Conservation (phyloP, 305 asterid species). For the Vinca major region DNA sequence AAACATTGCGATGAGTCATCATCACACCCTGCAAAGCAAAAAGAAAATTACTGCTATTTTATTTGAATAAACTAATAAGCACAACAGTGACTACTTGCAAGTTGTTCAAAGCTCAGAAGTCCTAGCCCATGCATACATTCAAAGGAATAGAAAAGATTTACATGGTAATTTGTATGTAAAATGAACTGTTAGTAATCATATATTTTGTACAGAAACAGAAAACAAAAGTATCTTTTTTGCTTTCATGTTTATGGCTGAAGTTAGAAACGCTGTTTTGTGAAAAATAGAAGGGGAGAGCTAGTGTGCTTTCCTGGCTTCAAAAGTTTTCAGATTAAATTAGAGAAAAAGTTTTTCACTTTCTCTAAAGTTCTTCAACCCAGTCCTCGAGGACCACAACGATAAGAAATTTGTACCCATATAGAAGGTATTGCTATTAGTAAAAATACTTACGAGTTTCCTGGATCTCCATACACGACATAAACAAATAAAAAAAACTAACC, state of each 20-base stretch:
- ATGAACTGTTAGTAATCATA: background rate
- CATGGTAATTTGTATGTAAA: background rate
- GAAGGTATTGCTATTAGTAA: background rate
- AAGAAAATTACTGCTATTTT: constrained; percentile 2
- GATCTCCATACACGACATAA: background rate
- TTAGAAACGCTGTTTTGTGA: background rate
- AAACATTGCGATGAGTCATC: constrained; percentile 92
- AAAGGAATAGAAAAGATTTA: background rate
- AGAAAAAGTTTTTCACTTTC: background rate
- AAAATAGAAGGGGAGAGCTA: background rate
- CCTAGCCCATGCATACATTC: background rate
- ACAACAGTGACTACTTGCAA: background rate
- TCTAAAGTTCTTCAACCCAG: constrained; percentile 3
- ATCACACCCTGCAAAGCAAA: constrained; percentile 69
- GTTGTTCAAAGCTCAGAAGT: background rate
- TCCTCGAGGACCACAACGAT: background rate
- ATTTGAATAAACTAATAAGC: background rate
- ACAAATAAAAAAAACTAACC: constrained; percentile 34
- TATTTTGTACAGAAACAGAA: background rate
- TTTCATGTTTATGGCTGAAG: background rate
- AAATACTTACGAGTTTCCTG: background rate
- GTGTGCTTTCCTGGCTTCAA: background rate
- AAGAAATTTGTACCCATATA: background rate
- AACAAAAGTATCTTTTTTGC: background rate
- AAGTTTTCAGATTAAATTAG: background rate